phyloP scores from a whole-genome alignment of 139 green algal species.

The Microglena sp. region DNA sequence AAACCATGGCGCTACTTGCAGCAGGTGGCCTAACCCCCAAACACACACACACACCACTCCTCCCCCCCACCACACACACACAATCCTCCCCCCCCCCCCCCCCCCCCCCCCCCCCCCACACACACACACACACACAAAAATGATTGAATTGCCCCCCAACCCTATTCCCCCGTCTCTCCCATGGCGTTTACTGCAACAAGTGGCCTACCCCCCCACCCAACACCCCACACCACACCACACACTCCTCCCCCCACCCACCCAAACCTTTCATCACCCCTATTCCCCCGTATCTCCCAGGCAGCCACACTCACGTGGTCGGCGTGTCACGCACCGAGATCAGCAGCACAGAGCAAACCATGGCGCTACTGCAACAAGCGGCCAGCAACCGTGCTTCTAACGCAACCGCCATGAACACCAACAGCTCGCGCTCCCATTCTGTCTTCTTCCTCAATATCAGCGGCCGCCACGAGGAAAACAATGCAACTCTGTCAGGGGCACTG shows the following conservation, averaged over 20 bases:
- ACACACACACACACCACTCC: not conserved
- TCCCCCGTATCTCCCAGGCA: not conserved
- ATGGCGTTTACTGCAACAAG: too few species aligned
- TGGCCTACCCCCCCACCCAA: too few species aligned
- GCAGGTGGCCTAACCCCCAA: conserved; percentile 1
- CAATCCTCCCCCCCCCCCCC: too few species aligned
- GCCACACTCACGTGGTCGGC: not conserved
- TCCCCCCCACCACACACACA: too few species aligned
- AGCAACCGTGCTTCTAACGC: conserved; percentile 49
- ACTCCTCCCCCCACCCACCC: not conserved
- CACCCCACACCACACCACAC: not conserved
- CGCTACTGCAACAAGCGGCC: conserved; percentile 48
- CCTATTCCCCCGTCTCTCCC: too few species aligned
- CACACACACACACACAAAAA: conserved; percentile 3
- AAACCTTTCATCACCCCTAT: too few species aligned
- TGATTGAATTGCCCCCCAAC: too few species aligned
- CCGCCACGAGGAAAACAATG: conserved; percentile 50
- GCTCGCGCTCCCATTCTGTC: conserved; percentile 45
- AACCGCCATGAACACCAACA: conserved; percentile 86
- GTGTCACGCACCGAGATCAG: not conserved
- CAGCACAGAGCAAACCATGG: conserved; percentile 42
- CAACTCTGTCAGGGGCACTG: conserved; percentile 51
- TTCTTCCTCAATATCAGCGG: conserved; percentile 76
- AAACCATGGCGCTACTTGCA: too few species aligned
- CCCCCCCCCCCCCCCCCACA: too few species aligned